These are phyloP conservation scores for Platismatia glauca DNA, from an alignment of 495 filamentous ascomycete species.

Conservation along the genomic window DNA sequence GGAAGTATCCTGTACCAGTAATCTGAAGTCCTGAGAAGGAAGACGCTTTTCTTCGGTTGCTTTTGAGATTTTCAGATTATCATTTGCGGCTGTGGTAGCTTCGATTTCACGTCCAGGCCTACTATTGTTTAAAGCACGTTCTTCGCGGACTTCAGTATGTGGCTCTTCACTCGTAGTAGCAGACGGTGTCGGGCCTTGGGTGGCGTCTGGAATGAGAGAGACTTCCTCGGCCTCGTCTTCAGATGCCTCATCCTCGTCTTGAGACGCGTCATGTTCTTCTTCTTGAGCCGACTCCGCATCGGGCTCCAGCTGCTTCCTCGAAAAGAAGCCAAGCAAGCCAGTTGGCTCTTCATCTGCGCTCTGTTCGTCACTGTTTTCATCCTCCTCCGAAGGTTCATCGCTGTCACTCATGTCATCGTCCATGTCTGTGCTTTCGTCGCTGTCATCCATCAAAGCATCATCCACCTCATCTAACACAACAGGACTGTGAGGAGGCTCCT, in stretches of 20 bases:
- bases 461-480: constrained; percentile 57
- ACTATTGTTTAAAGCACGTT: neutral
- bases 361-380: constrained; percentile 43
- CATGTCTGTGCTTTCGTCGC: constrained; percentile 82
- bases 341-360: constrained; percentile 44
- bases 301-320: constrained; percentile 32
- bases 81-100: neutral
- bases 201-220: constrained; percentile 38
- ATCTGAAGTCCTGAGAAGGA: constrained; percentile 8
- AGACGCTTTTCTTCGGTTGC: neutral
- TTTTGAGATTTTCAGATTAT: constrained; percentile 8
- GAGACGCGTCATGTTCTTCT: constrained; percentile 7
- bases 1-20: constrained; percentile 22
- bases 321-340: constrained; percentile 51
- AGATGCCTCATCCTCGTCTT: constrained; percentile 24
- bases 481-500: neutral
- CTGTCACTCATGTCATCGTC: constrained; percentile 63
- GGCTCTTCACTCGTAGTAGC: constrained; percentile 22
- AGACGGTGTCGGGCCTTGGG: constrained; percentile 23
- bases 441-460: constrained; percentile 58
- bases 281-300: constrained; percentile 24
- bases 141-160: constrained; percentile 4
- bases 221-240: constrained; percentile 39
- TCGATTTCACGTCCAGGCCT: neutral
- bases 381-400: constrained; percentile 44